Percentiles rank a stretch among this genome's conserved stretches.
Evolutionary conservation across 371 early-diverging fungal genomes (phyloP).

Genomic region (Basidiobolus meristosporus): DNA sequence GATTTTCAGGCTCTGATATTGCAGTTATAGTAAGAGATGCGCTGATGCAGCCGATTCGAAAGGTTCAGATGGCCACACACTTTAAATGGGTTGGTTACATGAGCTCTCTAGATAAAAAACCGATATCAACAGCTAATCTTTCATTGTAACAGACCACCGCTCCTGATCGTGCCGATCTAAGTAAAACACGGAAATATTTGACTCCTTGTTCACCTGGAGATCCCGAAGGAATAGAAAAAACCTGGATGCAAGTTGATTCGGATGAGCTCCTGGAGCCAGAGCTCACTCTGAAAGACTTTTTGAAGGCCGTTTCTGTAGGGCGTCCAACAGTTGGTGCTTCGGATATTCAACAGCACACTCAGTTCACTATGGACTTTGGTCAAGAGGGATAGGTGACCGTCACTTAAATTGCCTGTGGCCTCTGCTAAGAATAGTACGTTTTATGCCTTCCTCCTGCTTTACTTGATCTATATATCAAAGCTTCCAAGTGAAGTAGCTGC

Average conservation of each 20-base stretch:
- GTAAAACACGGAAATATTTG: constrained; percentile 24
- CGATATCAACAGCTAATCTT: not conserved
- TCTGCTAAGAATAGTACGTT: no score
- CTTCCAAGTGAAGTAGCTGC: no score
- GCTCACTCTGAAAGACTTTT: constrained; percentile 65
- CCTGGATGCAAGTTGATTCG: constrained; percentile 69
- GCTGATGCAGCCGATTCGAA: constrained; percentile 89
- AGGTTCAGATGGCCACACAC: constrained; percentile 90
- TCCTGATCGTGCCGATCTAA: constrained; percentile 36
- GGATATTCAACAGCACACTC: constrained; percentile 62
- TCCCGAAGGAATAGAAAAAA: constrained; percentile 67
- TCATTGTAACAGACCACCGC: constrained; percentile 18
- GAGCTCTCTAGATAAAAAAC: not conserved
- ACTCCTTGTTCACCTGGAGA: constrained; percentile 95
- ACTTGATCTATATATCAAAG: no score
- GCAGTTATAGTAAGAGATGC: constrained; percentile 87
- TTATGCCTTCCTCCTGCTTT: no score
- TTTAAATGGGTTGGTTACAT: constrained; percentile 51
- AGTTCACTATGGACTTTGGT: constrained; percentile 86
- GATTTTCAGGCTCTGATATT: constrained; percentile 88
- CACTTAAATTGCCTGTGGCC: no score
- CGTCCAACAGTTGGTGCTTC: constrained; percentile 72
- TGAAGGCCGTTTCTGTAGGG: constrained; percentile 54
- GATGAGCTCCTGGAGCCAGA: constrained; percentile 85
- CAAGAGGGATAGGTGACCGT: constrained; percentile 30